phyloP scores from a whole-genome alignment of 371 early-diverging fungal genomes.

The Basidiobolus meristosporus region DNA sequence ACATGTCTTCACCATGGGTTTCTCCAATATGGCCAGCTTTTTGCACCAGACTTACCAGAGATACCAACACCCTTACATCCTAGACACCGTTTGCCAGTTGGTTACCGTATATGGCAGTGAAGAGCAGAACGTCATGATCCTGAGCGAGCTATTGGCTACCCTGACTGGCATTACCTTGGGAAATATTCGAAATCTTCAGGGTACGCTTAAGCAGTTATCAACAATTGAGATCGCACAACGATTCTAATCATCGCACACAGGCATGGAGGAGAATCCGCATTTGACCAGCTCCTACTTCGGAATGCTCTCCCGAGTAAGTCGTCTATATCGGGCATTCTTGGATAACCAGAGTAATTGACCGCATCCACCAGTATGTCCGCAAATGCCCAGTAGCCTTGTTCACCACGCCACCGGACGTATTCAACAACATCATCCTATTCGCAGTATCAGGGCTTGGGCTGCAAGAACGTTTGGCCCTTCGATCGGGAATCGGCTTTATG shows the following conservation, averaged over 20 bases:
- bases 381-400: conserved; percentile 32
- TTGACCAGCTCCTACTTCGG: conserved; percentile 20
- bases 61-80: conserved; percentile 24
- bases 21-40: conserved; percentile 12
- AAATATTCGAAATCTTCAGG: conserved; percentile 20
- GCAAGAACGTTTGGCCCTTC: conserved; percentile 36
- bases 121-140: conserved; percentile 8
- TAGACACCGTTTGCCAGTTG: conserved; percentile 25
- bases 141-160: conserved; percentile 16
- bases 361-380: conserved; percentile 15
- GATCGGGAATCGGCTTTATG: conserved; percentile 31
- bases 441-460: conserved; percentile 29
- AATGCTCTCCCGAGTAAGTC: conserved; percentile 24
- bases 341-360: not conserved
- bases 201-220: conserved; percentile 9
- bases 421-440: conserved; percentile 22
- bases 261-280: conserved; percentile 19
- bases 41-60: conserved; percentile 16
- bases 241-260: conserved; percentile 8
- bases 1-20: conserved; percentile 20
- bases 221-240: not conserved
- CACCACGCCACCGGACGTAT: conserved; percentile 20
- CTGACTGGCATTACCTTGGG: conserved; percentile 22
- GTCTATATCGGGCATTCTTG: not conserved
- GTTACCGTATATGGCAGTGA: conserved; percentile 35